Base-by-base conservation (phyloP, 495 filamentous ascomycete species). In the Annulohypoxylon stygium region DNA sequence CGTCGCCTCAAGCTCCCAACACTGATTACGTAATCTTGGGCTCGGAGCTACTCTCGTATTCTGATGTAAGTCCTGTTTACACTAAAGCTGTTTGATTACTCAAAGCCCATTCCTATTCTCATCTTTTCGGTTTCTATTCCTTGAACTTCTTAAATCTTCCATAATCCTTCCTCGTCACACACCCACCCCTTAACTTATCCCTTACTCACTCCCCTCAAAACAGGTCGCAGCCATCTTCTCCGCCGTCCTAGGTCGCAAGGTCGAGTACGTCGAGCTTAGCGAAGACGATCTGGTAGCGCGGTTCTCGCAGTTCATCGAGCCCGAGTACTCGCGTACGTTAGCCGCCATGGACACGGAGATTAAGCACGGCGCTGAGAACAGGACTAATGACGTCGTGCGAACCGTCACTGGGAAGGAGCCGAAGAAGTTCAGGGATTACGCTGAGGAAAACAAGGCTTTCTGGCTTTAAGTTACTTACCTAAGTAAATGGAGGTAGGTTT, bases 1-100 rank as follows among this genome's bases (percentile, higher is more conserved):
- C 82, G 7, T 76, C 78, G 16, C 36, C 70, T 50, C 70, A 78
- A n/a, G 62, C 83, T 11, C 79, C 80, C 16, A 86, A 86, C 61
- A 81, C 79, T 0, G 85, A 86, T 50, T 80, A 81, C 63, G 6
- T 81, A 14, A 65, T 88, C 14, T 66, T 88, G 4, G 86, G 86
- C 5, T 76, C 83, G 1, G 84, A 87, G 63, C 58, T 85, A 50
- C 69, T 87, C 0, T 78, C 78, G 1, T 85, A 86, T 62, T 73
- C 73, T 57, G 82, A 88, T 12, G 86, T 87, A 74, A 61, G 81
- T 48, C 4, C 26, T 14, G 45, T 23, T 1, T 11, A 9, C 20
- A 18, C 1, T 47, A 18, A 14, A 14, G 1, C 14, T 1, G 3
- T 39, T 2, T 39, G 8, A 39, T 20, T 2, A 18, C n/a, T n/a